A percentile compares a stretch with the other conserved stretches of the same genome.
phyloP scores from a whole-genome alignment of 352 stramenopile genomes.

The Phytopythium helicoides region DNA sequence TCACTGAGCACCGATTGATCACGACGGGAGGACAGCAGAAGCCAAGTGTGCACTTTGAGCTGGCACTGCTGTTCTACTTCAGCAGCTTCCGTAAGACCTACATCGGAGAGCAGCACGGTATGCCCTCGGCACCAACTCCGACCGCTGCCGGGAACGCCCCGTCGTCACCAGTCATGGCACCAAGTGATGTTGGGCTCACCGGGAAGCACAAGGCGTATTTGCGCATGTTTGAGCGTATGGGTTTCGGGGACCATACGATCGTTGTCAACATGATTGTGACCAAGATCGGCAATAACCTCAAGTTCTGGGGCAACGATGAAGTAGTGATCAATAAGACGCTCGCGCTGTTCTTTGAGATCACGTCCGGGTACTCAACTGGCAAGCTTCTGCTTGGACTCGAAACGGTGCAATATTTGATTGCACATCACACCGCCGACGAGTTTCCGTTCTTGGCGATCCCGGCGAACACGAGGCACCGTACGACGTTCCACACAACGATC shows the following conservation, averaged over 20 bases:
- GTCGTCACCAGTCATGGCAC: slow-evolving; percentile 84
- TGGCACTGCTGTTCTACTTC: slow-evolving; percentile 97
- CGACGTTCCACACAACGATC: slow-evolving; percentile 97
- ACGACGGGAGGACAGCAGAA: slow-evolving; percentile 76
- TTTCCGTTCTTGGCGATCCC: slow-evolving; percentile 96
- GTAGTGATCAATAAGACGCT: slow-evolving; percentile 96
- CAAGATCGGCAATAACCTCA: slow-evolving; percentile 99
- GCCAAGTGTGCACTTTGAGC: slow-evolving; percentile 92
- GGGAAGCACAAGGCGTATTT: slow-evolving; percentile 95
- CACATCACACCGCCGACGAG: slow-evolving; percentile 95
- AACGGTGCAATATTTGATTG: slow-evolving; percentile 96
- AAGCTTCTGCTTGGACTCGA: slow-evolving; percentile 98
- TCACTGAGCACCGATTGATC: slow-evolving; percentile 95
- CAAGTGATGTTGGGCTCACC: slow-evolving; percentile 64
- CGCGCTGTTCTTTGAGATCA: slow-evolving; percentile 97
- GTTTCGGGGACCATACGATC: slow-evolving; percentile 95
- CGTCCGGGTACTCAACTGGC: slow-evolving; percentile 94
- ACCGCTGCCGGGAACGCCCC: slow-evolving; percentile 20
- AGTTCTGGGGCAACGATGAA: slow-evolving; percentile 97
- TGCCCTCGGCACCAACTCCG: slow-evolving; percentile 70
- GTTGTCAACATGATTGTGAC: slow-evolving; percentile 99
- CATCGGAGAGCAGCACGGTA: slow-evolving; percentile 89
- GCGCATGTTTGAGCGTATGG: slow-evolving; percentile 97
- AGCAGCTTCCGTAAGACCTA: slow-evolving; percentile 92
- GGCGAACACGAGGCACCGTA: slow-evolving; percentile 94